Evolutionary conservation across 768 basidiomycete genomes (phyloP), one percentile per base, ranked within the genome.

Genomic region (Solioccasus polychromus): DNA sequence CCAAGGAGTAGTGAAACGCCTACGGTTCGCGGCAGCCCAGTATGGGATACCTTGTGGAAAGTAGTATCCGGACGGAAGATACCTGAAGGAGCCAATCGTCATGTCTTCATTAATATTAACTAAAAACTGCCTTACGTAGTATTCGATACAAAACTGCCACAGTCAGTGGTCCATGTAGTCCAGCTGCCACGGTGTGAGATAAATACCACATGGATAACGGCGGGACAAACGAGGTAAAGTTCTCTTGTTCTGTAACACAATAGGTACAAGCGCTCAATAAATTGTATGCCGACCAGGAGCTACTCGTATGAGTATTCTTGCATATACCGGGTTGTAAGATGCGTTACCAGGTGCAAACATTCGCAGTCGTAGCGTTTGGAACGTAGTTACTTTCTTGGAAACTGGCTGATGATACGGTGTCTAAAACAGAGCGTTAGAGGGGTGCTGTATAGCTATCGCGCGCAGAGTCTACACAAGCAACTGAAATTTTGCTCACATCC

Each of bases 251-350:
- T 6, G 26, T 51, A 17, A 37, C 5, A 25, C 58, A 63, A 22
- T 39, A 45, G n/a, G 52, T 50, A 11, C 62, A 64, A 17, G 61
- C 62, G 12, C 62, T 66, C 36, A 66, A 8, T 10, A 64, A 42
- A 38, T 64, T 64, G 34, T 66, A 64, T 25, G 49, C 46, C 14
- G 64, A 63, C 62, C 64, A 64, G 10, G 57, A 64, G 25, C 64
- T 63, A 36, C 39, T 2, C 1, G 15, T n/a, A 20, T 58, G 17
- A 58, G 29, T 17, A 40, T 25, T 8, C 26, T 12, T 24, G 5
- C 11, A 4, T 17, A 14, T 2, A 28, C 30, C 4, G 35, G 20
- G 15, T 25, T 6, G 6, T 17, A 8, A 34, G 0, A n/a, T 28
- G 2, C 26, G 50, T 41, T 28, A 66, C 63, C 62, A 64, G 23